Evolutionary conservation across 2,329 filamentous ascomycete genomes (phyloP).

Genomic region (Diaporthe citrichinensis): DNA sequence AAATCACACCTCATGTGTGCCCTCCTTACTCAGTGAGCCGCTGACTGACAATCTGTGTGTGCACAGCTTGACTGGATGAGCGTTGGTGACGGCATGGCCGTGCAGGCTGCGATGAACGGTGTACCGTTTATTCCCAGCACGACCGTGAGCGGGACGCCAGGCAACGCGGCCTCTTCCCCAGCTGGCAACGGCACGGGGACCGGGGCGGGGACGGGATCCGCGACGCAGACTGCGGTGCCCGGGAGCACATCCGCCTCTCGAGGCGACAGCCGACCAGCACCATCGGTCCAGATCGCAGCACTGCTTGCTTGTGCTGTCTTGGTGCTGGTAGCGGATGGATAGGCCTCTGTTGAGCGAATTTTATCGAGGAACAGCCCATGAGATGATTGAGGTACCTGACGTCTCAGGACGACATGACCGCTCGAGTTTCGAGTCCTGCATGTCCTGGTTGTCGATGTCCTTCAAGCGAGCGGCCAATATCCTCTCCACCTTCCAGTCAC

Average conservation of each 20-base stretch:
- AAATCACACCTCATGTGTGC: background rate
- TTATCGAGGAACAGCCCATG: background rate
- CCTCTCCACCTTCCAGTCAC: background rate
- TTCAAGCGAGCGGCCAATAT: background rate
- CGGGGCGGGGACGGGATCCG: background rate
- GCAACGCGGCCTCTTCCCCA: background rate
- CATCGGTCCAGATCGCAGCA: background rate
- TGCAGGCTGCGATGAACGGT: conserved; percentile 37
- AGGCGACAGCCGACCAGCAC: background rate
- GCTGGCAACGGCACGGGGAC: background rate
- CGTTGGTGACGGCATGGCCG: conserved; percentile 37
- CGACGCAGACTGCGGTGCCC: background rate
- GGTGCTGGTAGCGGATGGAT: background rate
- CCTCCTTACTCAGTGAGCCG: background rate
- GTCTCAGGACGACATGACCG: background rate
- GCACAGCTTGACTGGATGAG: conserved; percentile 39
- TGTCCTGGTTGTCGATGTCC: background rate
- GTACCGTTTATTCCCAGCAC: conserved; percentile 21
- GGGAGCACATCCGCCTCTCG: background rate
- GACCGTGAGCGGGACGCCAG: background rate
- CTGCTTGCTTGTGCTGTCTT: background rate
- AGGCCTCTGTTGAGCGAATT: background rate
- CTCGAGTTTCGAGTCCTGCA: background rate
- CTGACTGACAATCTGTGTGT: background rate
- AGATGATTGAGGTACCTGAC: background rate